These are phyloP conservation scores for Dissophora globulifera DNA, from an alignment of 192 early-diverging fungal species.

Conservation along the genomic window DNA sequence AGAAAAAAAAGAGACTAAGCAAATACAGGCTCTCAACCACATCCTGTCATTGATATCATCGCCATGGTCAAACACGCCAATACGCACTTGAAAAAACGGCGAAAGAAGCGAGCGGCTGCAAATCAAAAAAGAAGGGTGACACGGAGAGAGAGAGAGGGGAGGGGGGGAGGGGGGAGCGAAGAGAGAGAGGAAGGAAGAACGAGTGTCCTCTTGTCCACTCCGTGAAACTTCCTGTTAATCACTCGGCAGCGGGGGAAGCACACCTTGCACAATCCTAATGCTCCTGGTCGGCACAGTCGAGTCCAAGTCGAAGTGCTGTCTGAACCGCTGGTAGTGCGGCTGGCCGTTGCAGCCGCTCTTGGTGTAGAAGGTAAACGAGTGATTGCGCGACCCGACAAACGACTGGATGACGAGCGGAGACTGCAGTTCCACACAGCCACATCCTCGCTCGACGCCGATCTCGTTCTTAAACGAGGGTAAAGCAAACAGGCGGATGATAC, in stretches of 20 bases:
- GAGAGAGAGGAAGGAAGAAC: too few relatives aligned
- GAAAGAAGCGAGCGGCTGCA: too few relatives aligned
- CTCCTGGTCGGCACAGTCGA: slow-evolving; percentile 3
- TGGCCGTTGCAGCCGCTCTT: not conserved
- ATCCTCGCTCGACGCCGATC: slow-evolving; percentile 11
- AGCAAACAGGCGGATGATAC: slow-evolving; percentile 13
- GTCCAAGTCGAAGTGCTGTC: slow-evolving; percentile 22
- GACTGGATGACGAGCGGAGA: slow-evolving; percentile 20
- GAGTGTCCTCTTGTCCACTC: too few relatives aligned
- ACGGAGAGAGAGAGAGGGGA: too few relatives aligned
- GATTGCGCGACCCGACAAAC: slow-evolving; percentile 35
- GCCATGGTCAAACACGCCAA: too few relatives aligned
- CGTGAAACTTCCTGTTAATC: too few relatives aligned
- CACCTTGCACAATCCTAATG: slow-evolving; percentile 25
- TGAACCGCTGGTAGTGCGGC: slow-evolving; percentile 20
- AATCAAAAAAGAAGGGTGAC: too few relatives aligned
- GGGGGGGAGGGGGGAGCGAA: too few relatives aligned
- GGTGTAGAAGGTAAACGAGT: slow-evolving; percentile 20
- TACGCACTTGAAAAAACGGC: too few relatives aligned
- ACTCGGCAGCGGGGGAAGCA: slow-evolving; percentile 4
- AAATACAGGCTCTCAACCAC: too few relatives aligned
- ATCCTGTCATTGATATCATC: too few relatives aligned
- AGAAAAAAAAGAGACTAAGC: too few relatives aligned
- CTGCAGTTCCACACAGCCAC: slow-evolving; percentile 22
- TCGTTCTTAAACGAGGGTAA: slow-evolving; percentile 8